phyloP scores from a whole-genome alignment of 495 filamentous ascomycete species.

The Hypoxylon subgilvum region DNA sequence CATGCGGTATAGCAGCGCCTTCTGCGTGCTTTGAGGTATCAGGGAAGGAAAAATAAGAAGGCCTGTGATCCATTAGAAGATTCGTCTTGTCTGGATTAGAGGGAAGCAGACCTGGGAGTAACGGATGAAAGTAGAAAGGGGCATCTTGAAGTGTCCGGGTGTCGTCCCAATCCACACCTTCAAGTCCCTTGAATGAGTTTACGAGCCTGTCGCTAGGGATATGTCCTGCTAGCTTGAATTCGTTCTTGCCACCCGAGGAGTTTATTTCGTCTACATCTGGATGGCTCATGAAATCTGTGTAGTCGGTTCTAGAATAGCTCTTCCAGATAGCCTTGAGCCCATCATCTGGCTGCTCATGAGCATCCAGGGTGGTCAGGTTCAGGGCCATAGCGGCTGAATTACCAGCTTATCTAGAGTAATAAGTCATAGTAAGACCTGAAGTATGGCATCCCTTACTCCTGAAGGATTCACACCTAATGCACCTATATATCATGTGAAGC shows the following conservation, averaged over 20 bases:
- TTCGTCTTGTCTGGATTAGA: not conserved
- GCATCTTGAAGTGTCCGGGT: slow-evolving; percentile 47
- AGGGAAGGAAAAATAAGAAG: slow-evolving; percentile 76
- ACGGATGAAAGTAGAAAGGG: slow-evolving; percentile 55
- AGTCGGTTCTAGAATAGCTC: slow-evolving; percentile 49
- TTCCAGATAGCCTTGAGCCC: slow-evolving; percentile 70
- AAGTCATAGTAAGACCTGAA: not conserved
- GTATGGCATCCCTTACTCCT: no score
- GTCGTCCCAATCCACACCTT: slow-evolving; percentile 24
- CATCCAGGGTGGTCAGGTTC: slow-evolving; percentile 62
- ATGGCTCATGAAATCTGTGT: slow-evolving; percentile 45
- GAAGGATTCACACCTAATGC: no score
- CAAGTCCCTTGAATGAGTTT: slow-evolving; percentile 47
- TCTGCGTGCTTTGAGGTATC: slow-evolving; percentile 71
- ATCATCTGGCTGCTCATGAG: slow-evolving; percentile 73
- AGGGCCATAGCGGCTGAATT: slow-evolving; percentile 41
- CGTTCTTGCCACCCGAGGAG: slow-evolving; percentile 32
- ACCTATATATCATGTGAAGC: no score
- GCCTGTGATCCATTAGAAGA: slow-evolving; percentile 54
- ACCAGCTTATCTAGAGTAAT: not conserved
- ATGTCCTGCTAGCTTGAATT: slow-evolving; percentile 45
- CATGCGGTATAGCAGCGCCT: slow-evolving; percentile 67
- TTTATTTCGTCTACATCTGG: slow-evolving; percentile 53
- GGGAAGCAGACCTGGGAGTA: slow-evolving; percentile 44
- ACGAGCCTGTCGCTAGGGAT: slow-evolving; percentile 46